These are phyloP conservation scores for Prunus salicina DNA, from an alignment of 306 rosid species.

Conservation along the genomic window DNA sequence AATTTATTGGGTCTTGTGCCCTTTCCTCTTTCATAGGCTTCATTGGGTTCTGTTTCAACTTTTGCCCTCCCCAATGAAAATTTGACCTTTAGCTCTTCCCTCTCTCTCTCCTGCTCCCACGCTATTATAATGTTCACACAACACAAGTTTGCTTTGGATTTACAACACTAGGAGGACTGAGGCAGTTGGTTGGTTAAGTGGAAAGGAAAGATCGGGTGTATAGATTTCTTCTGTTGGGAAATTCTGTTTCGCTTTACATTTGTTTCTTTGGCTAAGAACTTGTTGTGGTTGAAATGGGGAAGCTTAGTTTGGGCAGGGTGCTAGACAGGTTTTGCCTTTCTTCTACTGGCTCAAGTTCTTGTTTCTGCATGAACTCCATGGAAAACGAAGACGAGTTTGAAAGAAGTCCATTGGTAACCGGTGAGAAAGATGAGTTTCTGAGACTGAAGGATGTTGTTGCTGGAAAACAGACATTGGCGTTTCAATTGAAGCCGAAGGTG, in stretches of 20 bases:
- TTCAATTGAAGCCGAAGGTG: slow-evolving; percentile 87
- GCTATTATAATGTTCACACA: slow-evolving; percentile 27
- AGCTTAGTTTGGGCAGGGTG: slow-evolving; percentile 55
- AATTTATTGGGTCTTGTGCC: slow-evolving; percentile 1
- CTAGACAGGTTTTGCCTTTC: slow-evolving; percentile 57
- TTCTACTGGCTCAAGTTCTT: slow-evolving; percentile 46
- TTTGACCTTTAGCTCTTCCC: slow-evolving; percentile 39
- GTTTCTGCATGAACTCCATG: slow-evolving; percentile 64
- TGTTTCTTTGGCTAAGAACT: slow-evolving; percentile 19
- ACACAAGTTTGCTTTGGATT: slow-evolving; percentile 22
- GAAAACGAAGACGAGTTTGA: slow-evolving; percentile 62
- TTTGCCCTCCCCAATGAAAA: slow-evolving; percentile 57
- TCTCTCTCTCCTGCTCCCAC: background rate
- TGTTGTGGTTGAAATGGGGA: slow-evolving; percentile 54
- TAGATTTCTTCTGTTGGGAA: slow-evolving; percentile 5
- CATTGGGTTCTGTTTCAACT: slow-evolving; percentile 41
- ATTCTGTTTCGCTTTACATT: slow-evolving; percentile 20
- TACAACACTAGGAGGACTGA: slow-evolving; percentile 18
- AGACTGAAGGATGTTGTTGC: slow-evolving; percentile 74
- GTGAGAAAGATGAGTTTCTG: slow-evolving; percentile 38
- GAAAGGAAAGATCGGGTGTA: slow-evolving; percentile 10
- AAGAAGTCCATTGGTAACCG: slow-evolving; percentile 41
- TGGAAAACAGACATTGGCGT: slow-evolving; percentile 83
- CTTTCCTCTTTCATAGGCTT: slow-evolving; percentile 38
- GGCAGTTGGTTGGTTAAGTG: slow-evolving; percentile 22